Conservation (phyloP, 139 green algal genomes). For the Closterium sp. region DNA sequence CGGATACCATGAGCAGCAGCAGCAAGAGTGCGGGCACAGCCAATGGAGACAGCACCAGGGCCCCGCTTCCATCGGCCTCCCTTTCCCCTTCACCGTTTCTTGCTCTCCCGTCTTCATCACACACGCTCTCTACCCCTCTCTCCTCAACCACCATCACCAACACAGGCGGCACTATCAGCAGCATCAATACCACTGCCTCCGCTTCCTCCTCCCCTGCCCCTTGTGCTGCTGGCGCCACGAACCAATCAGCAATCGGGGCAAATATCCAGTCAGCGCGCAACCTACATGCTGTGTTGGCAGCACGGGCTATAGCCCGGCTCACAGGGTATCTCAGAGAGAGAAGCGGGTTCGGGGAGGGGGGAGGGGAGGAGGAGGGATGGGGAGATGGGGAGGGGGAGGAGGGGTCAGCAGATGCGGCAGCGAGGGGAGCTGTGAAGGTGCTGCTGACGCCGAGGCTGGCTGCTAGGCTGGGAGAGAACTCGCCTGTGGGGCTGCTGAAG, state of each 20-base stretch:
- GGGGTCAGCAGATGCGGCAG: slow-evolving; percentile 11
- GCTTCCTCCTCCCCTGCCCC: background rate
- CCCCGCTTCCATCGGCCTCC: background rate
- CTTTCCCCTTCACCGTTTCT: background rate
- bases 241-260: background rate
- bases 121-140: background rate
- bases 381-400: slow-evolving; percentile 8
- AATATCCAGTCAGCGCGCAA: slow-evolving; percentile 64
- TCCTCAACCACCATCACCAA: background rate
- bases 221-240: background rate
- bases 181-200: background rate
- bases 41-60: background rate
- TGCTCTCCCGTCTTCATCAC: background rate
- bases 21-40: background rate
- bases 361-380: background rate
- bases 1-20: background rate
- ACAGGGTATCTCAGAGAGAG: slow-evolving; percentile 57
- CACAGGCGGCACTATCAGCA: background rate
- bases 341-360: background rate
- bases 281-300: slow-evolving; percentile 76
- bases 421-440: slow-evolving; percentile 56
- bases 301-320: slow-evolving; percentile 63
- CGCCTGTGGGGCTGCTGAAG: slow-evolving; percentile 67
- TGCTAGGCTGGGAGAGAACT: slow-evolving; percentile 57
- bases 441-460: slow-evolving; percentile 83